Percentiles rank a stretch among this genome's conserved stretches.
These are phyloP conservation scores for Euphorbia pulcherrima DNA, from an alignment of 345 rosid species.

Conservation along the genomic window DNA sequence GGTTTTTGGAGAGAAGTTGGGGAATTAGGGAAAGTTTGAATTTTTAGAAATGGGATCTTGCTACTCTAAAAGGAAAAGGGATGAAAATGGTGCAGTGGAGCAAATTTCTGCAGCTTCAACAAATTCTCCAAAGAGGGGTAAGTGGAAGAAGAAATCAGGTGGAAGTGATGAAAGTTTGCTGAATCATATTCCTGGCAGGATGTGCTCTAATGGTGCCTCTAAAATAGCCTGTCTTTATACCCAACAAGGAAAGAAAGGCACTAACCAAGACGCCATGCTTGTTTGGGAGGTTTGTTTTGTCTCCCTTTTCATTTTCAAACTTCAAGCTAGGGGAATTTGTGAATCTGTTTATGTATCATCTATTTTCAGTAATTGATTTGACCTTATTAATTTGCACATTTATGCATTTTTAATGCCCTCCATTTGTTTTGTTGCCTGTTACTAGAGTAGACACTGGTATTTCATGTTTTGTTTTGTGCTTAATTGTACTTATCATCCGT, in stretches of 20 bases:
- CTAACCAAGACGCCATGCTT: conserved; percentile 96
- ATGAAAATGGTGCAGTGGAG: conserved; percentile 29
- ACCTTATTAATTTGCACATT: not conserved
- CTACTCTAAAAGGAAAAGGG: conserved; percentile 42
- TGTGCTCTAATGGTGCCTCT: conserved; percentile 56
- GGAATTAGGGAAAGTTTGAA: not conserved
- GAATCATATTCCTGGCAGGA: conserved; percentile 49
- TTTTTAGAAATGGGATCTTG: conserved; percentile 61
- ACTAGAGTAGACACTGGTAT: too few relatives aligned
- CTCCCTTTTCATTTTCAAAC: conserved; percentile 1
- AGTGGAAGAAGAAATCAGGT: conserved; percentile 53
- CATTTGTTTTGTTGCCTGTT: not conserved
- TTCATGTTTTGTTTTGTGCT: too few relatives aligned
- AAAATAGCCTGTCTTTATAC: conserved; percentile 70
- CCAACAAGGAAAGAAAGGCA: conserved; percentile 95
- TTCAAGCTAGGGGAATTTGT: not conserved
- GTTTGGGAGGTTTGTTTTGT: conserved; percentile 72
- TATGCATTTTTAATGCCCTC: not conserved
- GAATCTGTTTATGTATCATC: not conserved
- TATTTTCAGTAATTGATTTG: not conserved
- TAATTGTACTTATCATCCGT: not conserved
- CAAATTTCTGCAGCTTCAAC: conserved; percentile 19
- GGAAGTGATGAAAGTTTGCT: conserved; percentile 40
- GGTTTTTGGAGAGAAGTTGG: not conserved
- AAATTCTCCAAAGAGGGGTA: conserved; percentile 24